Evolutionary conservation across 164 flowering plant genomes (phyloP).

Genomic region (Vitis rupestris): DNA sequence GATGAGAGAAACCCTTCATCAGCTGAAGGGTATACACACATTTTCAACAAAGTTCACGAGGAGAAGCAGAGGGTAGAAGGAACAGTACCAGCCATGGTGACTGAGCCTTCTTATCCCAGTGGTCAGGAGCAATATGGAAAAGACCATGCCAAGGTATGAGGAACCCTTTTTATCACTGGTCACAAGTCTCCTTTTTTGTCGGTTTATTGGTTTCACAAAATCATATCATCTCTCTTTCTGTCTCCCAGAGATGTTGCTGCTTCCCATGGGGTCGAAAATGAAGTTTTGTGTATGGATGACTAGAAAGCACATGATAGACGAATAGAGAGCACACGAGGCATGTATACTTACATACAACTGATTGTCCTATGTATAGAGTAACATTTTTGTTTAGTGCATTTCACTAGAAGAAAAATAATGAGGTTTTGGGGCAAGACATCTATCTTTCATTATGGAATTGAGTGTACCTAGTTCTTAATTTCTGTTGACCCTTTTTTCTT

Average conservation of each 20-base stretch:
- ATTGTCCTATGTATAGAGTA: neutral
- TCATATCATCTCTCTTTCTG: constrained; percentile 1
- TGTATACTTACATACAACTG: neutral
- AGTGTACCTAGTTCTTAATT: neutral
- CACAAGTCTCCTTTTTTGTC: no score
- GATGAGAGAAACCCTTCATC: constrained; percentile 38
- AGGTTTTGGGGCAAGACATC: neutral
- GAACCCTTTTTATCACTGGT: no score
- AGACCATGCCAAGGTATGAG: constrained; percentile 14
- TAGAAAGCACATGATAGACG: neutral
- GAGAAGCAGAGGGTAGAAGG: constrained; percentile 29
- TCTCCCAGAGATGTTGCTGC: constrained; percentile 16
- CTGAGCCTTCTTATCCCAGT: constrained; percentile 13
- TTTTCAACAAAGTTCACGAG: constrained; percentile 34
- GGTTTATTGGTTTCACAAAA: neutral
- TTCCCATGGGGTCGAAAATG: constrained; percentile 22
- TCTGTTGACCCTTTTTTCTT: neutral
- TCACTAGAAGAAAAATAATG: neutral
- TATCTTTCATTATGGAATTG: neutral
- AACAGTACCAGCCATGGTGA: constrained; percentile 18
- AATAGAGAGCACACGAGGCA: no score
- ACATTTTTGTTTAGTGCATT: neutral
- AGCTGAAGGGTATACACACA: constrained; percentile 33
- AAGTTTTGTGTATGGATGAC: neutral
- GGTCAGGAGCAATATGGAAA: constrained; percentile 10